Evolutionary conservation across 257 asterid genomes (phyloP).

Genomic region (Nicotiana otophora): DNA sequence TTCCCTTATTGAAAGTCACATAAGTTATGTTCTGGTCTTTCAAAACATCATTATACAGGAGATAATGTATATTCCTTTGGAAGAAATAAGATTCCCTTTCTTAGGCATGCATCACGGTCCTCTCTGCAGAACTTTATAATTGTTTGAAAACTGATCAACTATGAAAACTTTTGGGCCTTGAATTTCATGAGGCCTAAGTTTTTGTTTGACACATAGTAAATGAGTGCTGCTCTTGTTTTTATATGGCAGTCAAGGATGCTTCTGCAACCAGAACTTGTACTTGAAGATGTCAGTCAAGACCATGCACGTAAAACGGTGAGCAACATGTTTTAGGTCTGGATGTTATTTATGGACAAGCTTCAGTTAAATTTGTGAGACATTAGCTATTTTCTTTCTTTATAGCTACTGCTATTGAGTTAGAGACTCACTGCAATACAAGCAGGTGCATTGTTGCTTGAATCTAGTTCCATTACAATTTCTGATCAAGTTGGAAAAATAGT

Average conservation of each 20-base stretch:
- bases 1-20: too few relatives aligned
- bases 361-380: neutral
- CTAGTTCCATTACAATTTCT: neutral
- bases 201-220: neutral
- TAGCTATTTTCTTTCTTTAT: neutral
- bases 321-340: constrained; percentile 1
- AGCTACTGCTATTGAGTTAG: neutral
- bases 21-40: too few relatives aligned
- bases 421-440: neutral
- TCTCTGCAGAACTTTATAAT: neutral
- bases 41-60: too few relatives aligned
- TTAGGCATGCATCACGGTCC: too few relatives aligned
- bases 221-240: neutral
- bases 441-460: neutral
- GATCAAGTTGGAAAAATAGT: neutral
- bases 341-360: neutral
- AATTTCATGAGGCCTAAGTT: neutral
- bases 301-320: constrained; percentile 96
- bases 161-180: neutral
- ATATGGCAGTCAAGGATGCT: constrained; percentile 85
- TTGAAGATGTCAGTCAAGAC: constrained; percentile 95
- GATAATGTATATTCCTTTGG: too few relatives aligned
- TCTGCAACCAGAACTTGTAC: constrained; percentile 82
- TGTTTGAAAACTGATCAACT: neutral
- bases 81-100: too few relatives aligned